Base-by-base conservation (phyloP, 345 rosid genomes). In the Citrus medica region DNA sequence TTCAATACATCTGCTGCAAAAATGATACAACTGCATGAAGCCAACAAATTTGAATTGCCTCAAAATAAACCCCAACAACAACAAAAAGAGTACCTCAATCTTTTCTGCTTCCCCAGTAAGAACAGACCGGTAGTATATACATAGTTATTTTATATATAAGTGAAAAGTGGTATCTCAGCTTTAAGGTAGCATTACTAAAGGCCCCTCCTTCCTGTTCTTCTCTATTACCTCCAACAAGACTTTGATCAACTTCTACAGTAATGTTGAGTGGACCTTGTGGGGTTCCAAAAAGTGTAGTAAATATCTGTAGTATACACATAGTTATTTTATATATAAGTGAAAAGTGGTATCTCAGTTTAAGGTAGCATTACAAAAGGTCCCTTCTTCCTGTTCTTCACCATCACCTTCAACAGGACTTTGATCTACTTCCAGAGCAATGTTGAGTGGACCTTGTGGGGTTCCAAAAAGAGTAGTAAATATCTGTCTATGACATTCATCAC, bases 401-500 rank as follows among this genome's bases (percentile, higher is more conserved):
- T 68, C 69, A 37, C 67, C 75, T 42, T 84, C 85, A 12, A 9
- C n/a, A 19, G 79, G 69, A 78, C 71, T 81, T 71, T 73, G 80
- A 55, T 80, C 79, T 79, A 70, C 80, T 79, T 82, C 85, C 27
- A 72, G 66, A 53, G 64, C 25, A 35, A 8, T 51, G 60, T 67
- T 51, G 37, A 87, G 74, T 0, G 90, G 90, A 62, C 94, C 91
- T 78, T 78, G 88, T 17, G 94, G 92, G 30, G 88, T 85, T 76
- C 91, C 91, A 2, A 91, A 86, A 75, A 91, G 88, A 62, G 91
- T 84, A 48, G 91, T 91, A 79, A 89, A 85, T 81, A 91, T 86
- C 83, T 91, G 94, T 81, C 91, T 79, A 71, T 89, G 94, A 76
- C 94, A 91, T 84, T 91, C 93, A 51, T 91, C 87, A 6, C 94